These are phyloP conservation scores for Puccinia hordei DNA, from an alignment of 1,284 basidiomycete species.

Conservation along the genomic window DNA sequence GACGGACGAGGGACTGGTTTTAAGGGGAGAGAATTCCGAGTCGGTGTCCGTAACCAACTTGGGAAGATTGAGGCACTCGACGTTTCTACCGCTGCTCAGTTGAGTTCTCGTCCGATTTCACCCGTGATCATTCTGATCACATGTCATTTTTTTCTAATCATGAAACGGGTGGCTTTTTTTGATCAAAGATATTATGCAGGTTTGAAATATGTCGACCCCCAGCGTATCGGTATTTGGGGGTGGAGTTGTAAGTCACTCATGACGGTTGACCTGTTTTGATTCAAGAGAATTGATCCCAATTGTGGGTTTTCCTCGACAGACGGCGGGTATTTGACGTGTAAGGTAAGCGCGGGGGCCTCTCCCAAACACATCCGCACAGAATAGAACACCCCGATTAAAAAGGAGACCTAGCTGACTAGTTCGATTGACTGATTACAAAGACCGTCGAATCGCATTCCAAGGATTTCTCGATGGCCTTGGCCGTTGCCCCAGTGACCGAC, in stretches of 20 bases:
- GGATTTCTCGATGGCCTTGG: slow-evolving; percentile 82
- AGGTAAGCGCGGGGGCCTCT: slow-evolving; percentile 73
- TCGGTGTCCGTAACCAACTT: slow-evolving; percentile 78
- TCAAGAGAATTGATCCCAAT: not conserved
- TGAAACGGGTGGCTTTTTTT: not conserved
- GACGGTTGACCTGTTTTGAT: not conserved
- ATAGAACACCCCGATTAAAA: not conserved
- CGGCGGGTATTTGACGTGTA: slow-evolving; percentile 88
- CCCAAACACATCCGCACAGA: no score
- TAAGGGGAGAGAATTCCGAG: slow-evolving; percentile 78
- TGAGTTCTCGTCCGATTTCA: slow-evolving; percentile 53
- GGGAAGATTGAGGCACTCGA: slow-evolving; percentile 84
- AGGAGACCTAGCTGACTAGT: not conserved
- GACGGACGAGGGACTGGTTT: slow-evolving; percentile 94
- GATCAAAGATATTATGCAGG: slow-evolving; percentile 66
- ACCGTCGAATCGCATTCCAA: slow-evolving; percentile 68
- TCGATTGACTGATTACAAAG: slow-evolving; percentile 53
- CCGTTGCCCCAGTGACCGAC: slow-evolving; percentile 68
- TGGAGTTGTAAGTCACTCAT: slow-evolving; percentile 69
- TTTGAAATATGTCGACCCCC: slow-evolving; percentile 74
- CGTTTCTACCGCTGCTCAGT: slow-evolving; percentile 76
- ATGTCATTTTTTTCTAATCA: slow-evolving; percentile 63
- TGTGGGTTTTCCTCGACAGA: slow-evolving; percentile 68
- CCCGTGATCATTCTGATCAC: not conserved
- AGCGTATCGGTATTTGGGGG: slow-evolving; percentile 88